Conservation (phyloP, 208 protist species). For the Crithidia expoeki region DNA sequence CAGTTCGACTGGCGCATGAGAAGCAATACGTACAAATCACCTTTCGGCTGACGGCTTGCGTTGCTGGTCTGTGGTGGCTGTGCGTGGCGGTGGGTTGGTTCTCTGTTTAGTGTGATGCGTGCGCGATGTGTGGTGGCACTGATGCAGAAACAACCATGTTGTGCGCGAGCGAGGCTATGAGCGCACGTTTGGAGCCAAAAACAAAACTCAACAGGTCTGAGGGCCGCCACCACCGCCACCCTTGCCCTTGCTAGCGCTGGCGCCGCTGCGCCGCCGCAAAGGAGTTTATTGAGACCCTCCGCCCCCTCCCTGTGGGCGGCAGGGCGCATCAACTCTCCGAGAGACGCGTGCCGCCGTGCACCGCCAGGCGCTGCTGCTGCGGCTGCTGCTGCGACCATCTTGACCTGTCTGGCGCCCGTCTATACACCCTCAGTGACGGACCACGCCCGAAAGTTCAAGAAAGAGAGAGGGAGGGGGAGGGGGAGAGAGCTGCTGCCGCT, state of each 20-base stretch:
- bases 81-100: not conserved
- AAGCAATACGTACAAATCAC: constrained; percentile 35
- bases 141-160: constrained; percentile 19
- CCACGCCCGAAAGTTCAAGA: not conserved
- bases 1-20: constrained; percentile 32
- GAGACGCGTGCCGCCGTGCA: not conserved
- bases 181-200: constrained; percentile 35
- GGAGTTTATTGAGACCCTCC: constrained; percentile 34
- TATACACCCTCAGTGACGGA: not conserved
- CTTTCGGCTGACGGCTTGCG: constrained; percentile 27
- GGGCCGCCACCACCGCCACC: not conserved
- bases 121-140: constrained; percentile 9
- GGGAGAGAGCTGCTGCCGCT: not conserved
- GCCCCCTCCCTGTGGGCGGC: not conserved
- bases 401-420: not conserved
- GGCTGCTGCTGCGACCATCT: not conserved
- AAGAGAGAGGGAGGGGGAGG: not conserved
- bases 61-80: not conserved
- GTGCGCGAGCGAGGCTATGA: constrained; percentile 36
- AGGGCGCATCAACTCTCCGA: constrained; percentile 8
- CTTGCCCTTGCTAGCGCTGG: not conserved
- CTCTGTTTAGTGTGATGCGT: no score
- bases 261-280: not conserved
- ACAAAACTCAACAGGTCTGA: constrained; percentile 38
- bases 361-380: not conserved